Base-by-base conservation (phyloP, 371 early-diverging fungal genomes). In the Funneliformis caledonium region DNA sequence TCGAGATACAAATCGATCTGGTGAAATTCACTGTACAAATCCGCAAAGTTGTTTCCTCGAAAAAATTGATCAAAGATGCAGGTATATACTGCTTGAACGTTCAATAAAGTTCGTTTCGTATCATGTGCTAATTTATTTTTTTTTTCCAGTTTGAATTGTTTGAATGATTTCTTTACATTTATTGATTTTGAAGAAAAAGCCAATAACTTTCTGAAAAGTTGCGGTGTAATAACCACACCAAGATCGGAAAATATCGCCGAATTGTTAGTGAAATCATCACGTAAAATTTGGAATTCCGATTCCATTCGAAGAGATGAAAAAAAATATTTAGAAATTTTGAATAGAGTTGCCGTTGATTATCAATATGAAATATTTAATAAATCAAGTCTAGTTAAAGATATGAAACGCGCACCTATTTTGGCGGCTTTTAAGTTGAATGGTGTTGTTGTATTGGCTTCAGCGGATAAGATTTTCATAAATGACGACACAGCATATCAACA, bases 161-260 rank as follows among this genome's bases (percentile, higher is more conserved):
- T 90, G 80, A 89, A 87, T 45, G 88, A 91, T 48, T 86, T 93
- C 42, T 92, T 96, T 84, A 83, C 85, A 0, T 92, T 88, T 72
- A 89, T 94, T 64, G 92, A 93, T 82, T 96, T 95, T 86, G 95
- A 95, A 0, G 76, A 85, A 0, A 61, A 85, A 0, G 95, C 94
- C 6, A 93, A 95, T 79, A 83, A 88, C 11, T 97, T 97, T 80
- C 84, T 97, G 65, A 88, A 93, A n/a, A 87, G 92, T 0, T 96
- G 96, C 80, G 97, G 97, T 67, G 95, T 96, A 47, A 92, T 92
- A 76, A 93, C 94, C 74, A 95, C 95, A 60, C 97, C 96, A 0
- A 89, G 92, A 0, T 91, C 94, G 0, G 80, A 88, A 1, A 96
- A 96, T 69, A 73, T 96, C 31, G 92, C 96, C 0, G 85, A 88